These are phyloP conservation scores for Apostasia shenzhenica DNA, from an alignment of 106 monocot genomes.

Conservation along the genomic window DNA sequence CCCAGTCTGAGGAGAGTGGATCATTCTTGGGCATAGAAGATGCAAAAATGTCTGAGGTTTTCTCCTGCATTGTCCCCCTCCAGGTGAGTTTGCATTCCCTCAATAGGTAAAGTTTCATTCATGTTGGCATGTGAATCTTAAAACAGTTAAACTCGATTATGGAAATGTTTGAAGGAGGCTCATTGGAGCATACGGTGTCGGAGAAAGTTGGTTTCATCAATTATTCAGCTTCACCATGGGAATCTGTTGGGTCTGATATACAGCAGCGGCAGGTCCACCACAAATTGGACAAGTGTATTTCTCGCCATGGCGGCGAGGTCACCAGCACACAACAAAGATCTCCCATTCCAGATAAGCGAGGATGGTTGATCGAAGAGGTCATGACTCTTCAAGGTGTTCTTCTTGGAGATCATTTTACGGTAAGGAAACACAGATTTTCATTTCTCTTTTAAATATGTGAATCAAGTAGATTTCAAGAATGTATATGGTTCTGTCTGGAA, in stretches of 20 bases:
- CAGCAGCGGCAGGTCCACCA: conserved; percentile 54
- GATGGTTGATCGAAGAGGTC: conserved; percentile 71
- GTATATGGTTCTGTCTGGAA: too few species aligned
- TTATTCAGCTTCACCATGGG: conserved; percentile 55
- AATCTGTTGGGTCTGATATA: conserved; percentile 39
- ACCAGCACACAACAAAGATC: conserved; percentile 62
- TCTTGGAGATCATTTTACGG: conserved; percentile 59
- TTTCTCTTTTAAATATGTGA: too few species aligned
- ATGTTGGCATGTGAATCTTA: background rate
- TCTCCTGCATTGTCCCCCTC: conserved; percentile 38
- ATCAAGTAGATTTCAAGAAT: too few species aligned
- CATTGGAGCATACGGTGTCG: conserved; percentile 58
- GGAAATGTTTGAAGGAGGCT: conserved; percentile 58
- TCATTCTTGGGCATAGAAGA: conserved; percentile 58
- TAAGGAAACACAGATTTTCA: conserved; percentile 13
- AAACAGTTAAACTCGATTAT: conserved; percentile 49
- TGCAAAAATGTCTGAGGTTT: conserved; percentile 51
- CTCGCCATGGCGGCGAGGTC: conserved; percentile 48
- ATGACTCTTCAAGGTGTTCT: conserved; percentile 46
- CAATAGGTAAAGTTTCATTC: background rate
- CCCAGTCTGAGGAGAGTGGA: conserved; percentile 41
- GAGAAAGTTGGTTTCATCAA: conserved; percentile 57
- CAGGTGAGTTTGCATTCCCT: conserved; percentile 26
- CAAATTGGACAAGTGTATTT: conserved; percentile 49
- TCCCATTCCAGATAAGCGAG: conserved; percentile 39